Percentiles rank a stretch among this genome's conserved stretches.
Conservation (phyloP, 129 eudicot genomes). For the Pittosporum tobira region DNA sequence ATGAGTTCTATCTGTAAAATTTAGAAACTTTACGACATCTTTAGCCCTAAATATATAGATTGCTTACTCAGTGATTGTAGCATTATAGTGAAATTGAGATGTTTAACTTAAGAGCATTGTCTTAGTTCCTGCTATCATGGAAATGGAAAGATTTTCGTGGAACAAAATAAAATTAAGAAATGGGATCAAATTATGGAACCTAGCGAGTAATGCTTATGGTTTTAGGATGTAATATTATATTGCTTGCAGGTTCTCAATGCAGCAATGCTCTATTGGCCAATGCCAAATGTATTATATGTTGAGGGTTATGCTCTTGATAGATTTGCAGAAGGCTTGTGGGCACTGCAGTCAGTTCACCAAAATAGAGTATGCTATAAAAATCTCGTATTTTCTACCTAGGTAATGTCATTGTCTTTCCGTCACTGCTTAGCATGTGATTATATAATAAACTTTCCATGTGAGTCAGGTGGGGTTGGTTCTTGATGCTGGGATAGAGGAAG, state of each 20-base stretch:
- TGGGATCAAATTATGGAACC: too few species aligned
- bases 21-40: too few species aligned
- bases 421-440: neutral
- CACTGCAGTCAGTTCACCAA: conserved; percentile 77
- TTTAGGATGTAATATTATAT: conserved; percentile 10
- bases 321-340: conserved; percentile 92
- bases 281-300: conserved; percentile 76
- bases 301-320: conserved; percentile 96
- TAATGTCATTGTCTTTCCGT: neutral
- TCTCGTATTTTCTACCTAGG: neutral
- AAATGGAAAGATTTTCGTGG: too few species aligned
- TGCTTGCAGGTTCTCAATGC: conserved; percentile 87
- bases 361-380: conserved; percentile 45
- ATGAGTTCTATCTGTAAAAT: too few species aligned
- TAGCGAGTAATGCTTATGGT: neutral
- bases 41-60: too few species aligned
- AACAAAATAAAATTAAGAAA: too few species aligned
- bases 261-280: conserved; percentile 97
- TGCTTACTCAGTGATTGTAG: too few species aligned
- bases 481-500: conserved; percentile 89
- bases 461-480: conserved; percentile 88
- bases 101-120: too few species aligned
- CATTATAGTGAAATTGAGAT: too few species aligned
- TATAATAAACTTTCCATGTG: conserved; percentile 12
- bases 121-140: too few species aligned